These are phyloP conservation scores for Trichoderma asperelloides DNA, from an alignment of 495 filamentous ascomycete genomes.

Conservation along the genomic window DNA sequence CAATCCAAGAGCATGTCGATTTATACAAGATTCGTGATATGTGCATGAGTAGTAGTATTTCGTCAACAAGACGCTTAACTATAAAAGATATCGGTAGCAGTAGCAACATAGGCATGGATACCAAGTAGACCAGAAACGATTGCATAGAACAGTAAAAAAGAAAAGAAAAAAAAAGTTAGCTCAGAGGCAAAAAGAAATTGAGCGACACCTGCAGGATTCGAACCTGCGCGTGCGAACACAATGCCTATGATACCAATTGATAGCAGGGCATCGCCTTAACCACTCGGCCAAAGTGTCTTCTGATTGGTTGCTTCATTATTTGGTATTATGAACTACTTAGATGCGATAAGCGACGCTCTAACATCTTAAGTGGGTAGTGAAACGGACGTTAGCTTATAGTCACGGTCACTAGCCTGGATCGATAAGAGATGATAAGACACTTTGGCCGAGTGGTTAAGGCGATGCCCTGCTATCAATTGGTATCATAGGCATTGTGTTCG, in stretches of 20 bases:
- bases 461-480: conserved; percentile 4
- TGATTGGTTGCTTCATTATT: not conserved
- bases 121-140: too few relatives aligned
- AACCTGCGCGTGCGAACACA: conserved; percentile 8
- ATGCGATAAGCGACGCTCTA: too few relatives aligned
- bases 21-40: too few relatives aligned
- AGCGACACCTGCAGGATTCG: conserved; percentile 7
- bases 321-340: not conserved
- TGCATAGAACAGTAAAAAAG: not conserved
- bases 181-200: not conserved
- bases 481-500: conserved; percentile 7
- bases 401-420: not conserved
- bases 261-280: conserved; percentile 8
- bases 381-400: too few relatives aligned
- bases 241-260: conserved; percentile 1
- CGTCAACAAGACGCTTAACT: too few relatives aligned
- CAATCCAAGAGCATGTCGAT: too few relatives aligned
- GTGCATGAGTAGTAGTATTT: too few relatives aligned
- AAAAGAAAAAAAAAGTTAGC: not conserved
- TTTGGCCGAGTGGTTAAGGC: conserved; percentile 8
- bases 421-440: conserved; percentile 7
- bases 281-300: conserved; percentile 8
- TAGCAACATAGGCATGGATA: too few relatives aligned
- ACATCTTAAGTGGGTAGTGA: too few relatives aligned
- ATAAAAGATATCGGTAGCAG: too few relatives aligned